Conservation (phyloP, 306 rosid genomes). For the Mucuna pruriens region DNA sequence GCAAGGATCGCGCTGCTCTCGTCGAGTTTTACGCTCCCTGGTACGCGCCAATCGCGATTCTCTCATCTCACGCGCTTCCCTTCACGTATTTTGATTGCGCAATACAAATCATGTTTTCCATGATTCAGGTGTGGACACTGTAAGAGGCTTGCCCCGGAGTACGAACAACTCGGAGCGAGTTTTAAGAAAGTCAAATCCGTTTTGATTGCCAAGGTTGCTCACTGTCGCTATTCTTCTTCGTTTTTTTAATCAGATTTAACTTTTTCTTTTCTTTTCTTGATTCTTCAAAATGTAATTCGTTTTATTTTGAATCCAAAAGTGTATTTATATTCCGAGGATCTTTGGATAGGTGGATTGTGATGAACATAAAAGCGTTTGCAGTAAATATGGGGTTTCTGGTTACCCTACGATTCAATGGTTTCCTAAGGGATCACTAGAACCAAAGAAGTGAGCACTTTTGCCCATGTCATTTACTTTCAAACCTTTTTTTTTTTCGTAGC, state of each 20-base stretch:
- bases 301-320: not conserved
- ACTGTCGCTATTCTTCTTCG: not conserved
- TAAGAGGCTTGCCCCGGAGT: constrained; percentile 91
- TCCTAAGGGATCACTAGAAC: constrained; percentile 81
- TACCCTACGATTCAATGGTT: constrained; percentile 92
- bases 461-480: not conserved
- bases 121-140: constrained; percentile 96
- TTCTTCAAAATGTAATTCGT: not conserved
- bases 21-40: constrained; percentile 97
- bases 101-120: not conserved
- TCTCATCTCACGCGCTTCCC: not conserved
- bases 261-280: too few species aligned
- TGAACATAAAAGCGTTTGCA: constrained; percentile 77
- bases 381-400: constrained; percentile 80
- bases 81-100: not conserved
- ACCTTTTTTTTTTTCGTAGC: not conserved
- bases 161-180: constrained; percentile 77
- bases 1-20: constrained; percentile 83
- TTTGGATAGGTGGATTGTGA: constrained; percentile 83
- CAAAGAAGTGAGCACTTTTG: constrained; percentile 64
- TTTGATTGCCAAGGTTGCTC: constrained; percentile 82
- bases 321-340: not conserved
- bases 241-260: not conserved
- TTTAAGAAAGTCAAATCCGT: constrained; percentile 70
- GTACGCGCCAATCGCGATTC: constrained; percentile 39